Conservation (phyloP, 345 rosid species). For the Eucalyptus sideroxylon region DNA sequence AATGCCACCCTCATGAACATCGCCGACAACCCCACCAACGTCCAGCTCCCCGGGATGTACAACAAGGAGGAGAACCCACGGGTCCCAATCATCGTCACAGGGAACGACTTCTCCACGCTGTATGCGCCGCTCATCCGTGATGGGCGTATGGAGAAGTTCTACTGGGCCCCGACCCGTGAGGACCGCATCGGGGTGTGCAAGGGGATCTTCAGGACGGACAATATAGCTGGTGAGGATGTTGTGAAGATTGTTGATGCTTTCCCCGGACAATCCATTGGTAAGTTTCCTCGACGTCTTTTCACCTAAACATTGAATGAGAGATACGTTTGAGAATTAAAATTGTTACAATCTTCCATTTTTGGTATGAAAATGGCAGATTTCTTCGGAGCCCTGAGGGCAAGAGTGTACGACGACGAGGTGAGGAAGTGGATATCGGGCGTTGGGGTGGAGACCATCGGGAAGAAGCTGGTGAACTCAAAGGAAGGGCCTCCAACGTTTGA, state of each 20-base stretch:
- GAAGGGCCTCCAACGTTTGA: conserved; percentile 75
- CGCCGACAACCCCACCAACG: conserved; percentile 87
- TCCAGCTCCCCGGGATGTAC: conserved; percentile 99
- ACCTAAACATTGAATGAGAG: neutral
- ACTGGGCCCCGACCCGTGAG: conserved; percentile 97
- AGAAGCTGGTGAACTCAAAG: conserved; percentile 84
- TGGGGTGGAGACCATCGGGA: conserved; percentile 58
- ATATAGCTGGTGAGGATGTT: conserved; percentile 29
- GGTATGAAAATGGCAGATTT: conserved; percentile 32
- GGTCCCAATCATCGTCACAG: conserved; percentile 93
- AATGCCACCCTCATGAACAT: conserved; percentile 99
- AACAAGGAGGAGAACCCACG: conserved; percentile 96
- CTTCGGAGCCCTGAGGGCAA: conserved; percentile 91
- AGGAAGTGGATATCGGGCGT: conserved; percentile 65
- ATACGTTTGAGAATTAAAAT: neutral
- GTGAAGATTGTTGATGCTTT: conserved; percentile 73
- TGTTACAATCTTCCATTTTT: neutral
- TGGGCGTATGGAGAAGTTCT: conserved; percentile 99
- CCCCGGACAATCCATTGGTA: conserved; percentile 98
- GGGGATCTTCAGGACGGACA: conserved; percentile 73
- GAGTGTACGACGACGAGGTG: conserved; percentile 96
- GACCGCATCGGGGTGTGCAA: conserved; percentile 90
- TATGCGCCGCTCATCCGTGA: conserved; percentile 99
- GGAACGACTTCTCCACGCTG: conserved; percentile 97
- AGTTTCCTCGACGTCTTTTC: neutral